Evolutionary conservation across 2,329 filamentous ascomycete species (phyloP).

Genomic region (Rachicladosporium sp.): DNA sequence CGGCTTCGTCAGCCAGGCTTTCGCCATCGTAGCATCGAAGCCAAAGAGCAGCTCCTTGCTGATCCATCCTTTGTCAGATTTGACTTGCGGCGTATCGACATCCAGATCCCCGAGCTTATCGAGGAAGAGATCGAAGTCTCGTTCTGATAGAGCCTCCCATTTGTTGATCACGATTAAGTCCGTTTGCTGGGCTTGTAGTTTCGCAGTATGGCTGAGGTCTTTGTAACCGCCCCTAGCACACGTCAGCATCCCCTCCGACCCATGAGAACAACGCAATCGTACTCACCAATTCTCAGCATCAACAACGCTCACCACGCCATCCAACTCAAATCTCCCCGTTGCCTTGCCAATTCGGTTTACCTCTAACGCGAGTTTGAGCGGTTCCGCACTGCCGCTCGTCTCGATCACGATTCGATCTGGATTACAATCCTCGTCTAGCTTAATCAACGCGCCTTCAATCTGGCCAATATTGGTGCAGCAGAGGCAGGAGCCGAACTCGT

Average conservation of each 20-base stretch:
- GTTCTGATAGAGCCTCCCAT: slow-evolving; percentile 67
- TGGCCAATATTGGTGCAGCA: slow-evolving; percentile 97
- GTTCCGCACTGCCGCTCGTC: slow-evolving; percentile 72
- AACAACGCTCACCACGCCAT: slow-evolving; percentile 80
- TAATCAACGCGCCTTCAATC: slow-evolving; percentile 64
- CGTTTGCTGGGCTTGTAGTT: slow-evolving; percentile 78
- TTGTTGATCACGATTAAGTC: slow-evolving; percentile 89
- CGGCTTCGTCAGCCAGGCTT: slow-evolving; percentile 26
- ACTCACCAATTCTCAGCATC: slow-evolving; percentile 80
- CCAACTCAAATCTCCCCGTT: slow-evolving; percentile 58
- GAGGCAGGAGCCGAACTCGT: slow-evolving; percentile 77
- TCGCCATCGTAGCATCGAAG: slow-evolving; percentile 68
- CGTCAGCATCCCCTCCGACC: neutral
- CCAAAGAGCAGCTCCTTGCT: slow-evolving; percentile 72
- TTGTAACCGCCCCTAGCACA: slow-evolving; percentile 55
- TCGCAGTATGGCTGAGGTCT: slow-evolving; percentile 78
- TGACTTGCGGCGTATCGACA: slow-evolving; percentile 64
- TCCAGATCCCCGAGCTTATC: slow-evolving; percentile 73
- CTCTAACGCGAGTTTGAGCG: slow-evolving; percentile 81
- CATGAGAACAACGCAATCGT: neutral
- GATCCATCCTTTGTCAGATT: slow-evolving; percentile 70
- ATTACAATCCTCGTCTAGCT: slow-evolving; percentile 48
- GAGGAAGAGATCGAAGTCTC: slow-evolving; percentile 62
- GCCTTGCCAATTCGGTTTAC: slow-evolving; percentile 68
- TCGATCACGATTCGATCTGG: slow-evolving; percentile 90